Base-by-base conservation (phyloP, 2,329 filamentous ascomycete species). In the Colletotrichum navitas region DNA sequence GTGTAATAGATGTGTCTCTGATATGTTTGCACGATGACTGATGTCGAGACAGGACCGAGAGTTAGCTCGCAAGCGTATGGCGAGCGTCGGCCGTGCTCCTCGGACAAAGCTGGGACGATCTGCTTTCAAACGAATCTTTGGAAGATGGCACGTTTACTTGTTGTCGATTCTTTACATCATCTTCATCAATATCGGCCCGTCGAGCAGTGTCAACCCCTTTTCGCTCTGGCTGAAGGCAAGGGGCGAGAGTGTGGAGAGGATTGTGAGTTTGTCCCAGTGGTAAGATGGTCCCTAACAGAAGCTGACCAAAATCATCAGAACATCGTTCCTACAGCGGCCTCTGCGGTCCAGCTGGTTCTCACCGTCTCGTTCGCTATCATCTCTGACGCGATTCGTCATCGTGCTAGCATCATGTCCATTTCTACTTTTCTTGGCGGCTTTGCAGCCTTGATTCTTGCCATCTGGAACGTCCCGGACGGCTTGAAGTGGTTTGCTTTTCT, bases 381-480 rank as follows among this genome's bases (percentile, higher is more conserved):
- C 34, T 72, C 70, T 1, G 70, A 72, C 24, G 67, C 70, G 14
- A 66, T 72, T 12, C 67, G 66, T 5, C 66, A 71, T 36, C 61
- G 70, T 10, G 70, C 70, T 2, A 49, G 70, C 1, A 54, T 72
- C 41, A 72, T 72, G 67, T 72, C 69, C 3, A 34, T 71, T 4
- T 72, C 70, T 1, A 71, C 70, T n/a, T 70, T 71, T 36, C 66
- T 72, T 16, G 67, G 67, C 4, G 67, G 66, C 1, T 47, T 72
- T 8, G 70, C 66, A 5, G 66, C 66, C 5, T 29, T 71, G 24
- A 87, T 89, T 34, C 80, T 89, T 5, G 81, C 85, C 1, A 79
- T 88, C 12, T 90, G 88, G 88, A 77, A 86, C 24, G 87, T 90
- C 0, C 87, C 87, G 0, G 87, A 89, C 68, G 75, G 82, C 0